Conservation (phyloP, 2,329 filamentous ascomycete genomes). For the Balansia obtecta region DNA sequence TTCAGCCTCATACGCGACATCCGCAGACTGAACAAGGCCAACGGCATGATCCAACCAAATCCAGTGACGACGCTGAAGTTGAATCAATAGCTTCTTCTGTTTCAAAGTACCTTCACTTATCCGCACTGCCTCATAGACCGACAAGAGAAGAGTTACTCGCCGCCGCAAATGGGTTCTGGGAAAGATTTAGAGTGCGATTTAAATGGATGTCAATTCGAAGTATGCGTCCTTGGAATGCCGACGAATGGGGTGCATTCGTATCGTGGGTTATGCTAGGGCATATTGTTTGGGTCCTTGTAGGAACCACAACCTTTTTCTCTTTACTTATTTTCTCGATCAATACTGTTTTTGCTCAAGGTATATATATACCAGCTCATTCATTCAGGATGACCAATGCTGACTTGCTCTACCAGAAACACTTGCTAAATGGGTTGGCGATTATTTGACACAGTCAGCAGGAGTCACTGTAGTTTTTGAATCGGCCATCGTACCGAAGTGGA, state of each 20-base stretch:
- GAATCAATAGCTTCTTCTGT: slow-evolving; percentile 38
- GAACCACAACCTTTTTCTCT: slow-evolving; percentile 95
- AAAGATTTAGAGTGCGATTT: slow-evolving; percentile 78
- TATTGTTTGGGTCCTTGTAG: slow-evolving; percentile 88
- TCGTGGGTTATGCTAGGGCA: slow-evolving; percentile 95
- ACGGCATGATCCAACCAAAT: slow-evolving; percentile 3
- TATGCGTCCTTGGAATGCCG: slow-evolving; percentile 83
- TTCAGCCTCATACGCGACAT: neutral
- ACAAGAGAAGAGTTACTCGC: slow-evolving; percentile 88
- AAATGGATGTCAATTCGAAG: slow-evolving; percentile 97
- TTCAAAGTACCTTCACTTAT: slow-evolving; percentile 47
- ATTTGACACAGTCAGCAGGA: slow-evolving; percentile 85
- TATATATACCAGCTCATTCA: slow-evolving; percentile 26
- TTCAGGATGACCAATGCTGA: slow-evolving; percentile 8
- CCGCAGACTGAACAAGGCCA: neutral
- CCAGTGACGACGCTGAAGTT: slow-evolving; percentile 10
- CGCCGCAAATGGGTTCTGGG: slow-evolving; percentile 86
- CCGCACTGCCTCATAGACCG: slow-evolving; percentile 72
- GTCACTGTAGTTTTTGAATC: slow-evolving; percentile 94
- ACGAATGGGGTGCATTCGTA: slow-evolving; percentile 88
- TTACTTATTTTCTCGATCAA: slow-evolving; percentile 84
- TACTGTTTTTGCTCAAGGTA: slow-evolving; percentile 88
- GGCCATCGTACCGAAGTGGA: slow-evolving; percentile 93
- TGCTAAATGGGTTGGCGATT: slow-evolving; percentile 87
- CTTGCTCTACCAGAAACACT: slow-evolving; percentile 57